Conservation (phyloP, 1,139 yeast genomes). For the Candida tunisiensis region DNA sequence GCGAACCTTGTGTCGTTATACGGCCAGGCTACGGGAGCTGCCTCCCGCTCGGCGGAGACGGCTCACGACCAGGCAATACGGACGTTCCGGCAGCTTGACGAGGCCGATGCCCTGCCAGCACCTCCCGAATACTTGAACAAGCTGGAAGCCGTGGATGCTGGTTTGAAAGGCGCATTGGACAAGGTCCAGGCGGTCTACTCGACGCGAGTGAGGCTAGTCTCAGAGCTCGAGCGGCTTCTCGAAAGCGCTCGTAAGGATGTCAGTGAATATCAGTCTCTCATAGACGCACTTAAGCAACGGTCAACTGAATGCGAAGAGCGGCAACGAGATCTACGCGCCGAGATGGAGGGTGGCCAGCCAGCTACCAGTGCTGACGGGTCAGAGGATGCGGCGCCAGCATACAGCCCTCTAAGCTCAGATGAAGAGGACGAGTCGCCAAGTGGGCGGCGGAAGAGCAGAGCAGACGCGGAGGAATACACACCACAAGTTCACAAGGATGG, state of each 20-base stretch:
- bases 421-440: constrained; percentile 3
- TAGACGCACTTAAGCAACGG: neutral
- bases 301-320: neutral
- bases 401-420: constrained; percentile 2
- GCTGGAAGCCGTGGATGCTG: neutral
- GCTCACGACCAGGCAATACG: neutral
- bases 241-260: neutral
- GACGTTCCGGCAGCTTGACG: neutral
- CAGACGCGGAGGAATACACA: constrained; percentile 3
- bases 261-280: neutral
- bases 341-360: neutral
- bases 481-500: too few species aligned
- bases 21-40: constrained; percentile 1
- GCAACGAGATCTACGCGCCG: neutral
- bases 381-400: neutral
- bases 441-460: constrained; percentile 2
- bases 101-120: neutral
- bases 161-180: neutral
- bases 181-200: neutral
- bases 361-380: neutral
- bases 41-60: neutral
- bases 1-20: neutral
- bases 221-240: constrained; percentile 3
- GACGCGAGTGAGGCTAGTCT: constrained; percentile 1
- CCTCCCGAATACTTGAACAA: neutral